Percentiles rank a stretch among this genome's conserved stretches.
Conservation (phyloP, 129 eudicot genomes). For the Centrapalus pauciflorus region DNA sequence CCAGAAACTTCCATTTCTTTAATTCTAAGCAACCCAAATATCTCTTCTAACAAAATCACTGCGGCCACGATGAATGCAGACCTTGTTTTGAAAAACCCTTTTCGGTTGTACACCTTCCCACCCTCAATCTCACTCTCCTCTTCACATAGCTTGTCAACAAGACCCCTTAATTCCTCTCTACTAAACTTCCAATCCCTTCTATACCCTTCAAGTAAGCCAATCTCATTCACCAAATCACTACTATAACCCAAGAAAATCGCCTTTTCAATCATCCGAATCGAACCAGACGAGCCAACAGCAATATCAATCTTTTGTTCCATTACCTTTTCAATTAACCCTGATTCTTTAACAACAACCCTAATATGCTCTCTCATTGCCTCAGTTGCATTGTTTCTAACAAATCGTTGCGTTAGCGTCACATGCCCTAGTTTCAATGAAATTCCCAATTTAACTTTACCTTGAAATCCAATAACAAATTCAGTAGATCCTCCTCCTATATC, state of each 20-base stretch:
- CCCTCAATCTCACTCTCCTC: conserved; percentile 30
- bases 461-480: conserved; percentile 54
- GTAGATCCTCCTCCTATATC: conserved; percentile 96
- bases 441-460: conserved; percentile 41
- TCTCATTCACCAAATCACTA: conserved; percentile 21
- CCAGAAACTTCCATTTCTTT: conserved; percentile 76
- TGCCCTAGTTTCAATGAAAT: conserved; percentile 65
- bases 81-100: conserved; percentile 50
- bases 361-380: conserved; percentile 47
- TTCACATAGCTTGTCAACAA: conserved; percentile 44
- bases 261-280: conserved; percentile 69
- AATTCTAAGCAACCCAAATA: conserved; percentile 56
- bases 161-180: conserved; percentile 49
- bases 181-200: conserved; percentile 71
- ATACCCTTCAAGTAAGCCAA: conserved; percentile 34
- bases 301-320: conserved; percentile 34
- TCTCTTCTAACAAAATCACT: conserved; percentile 64
- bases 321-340: conserved; percentile 49
- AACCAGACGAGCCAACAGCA: conserved; percentile 79
- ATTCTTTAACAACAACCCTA: conserved; percentile 27
- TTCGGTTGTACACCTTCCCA: conserved; percentile 32
- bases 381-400: conserved; percentile 17
- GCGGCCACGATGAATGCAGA: conserved; percentile 75
- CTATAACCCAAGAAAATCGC: conserved; percentile 50
- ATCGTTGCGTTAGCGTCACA: conserved; percentile 53